Conservation (phyloP, 1,284 basidiomycete species). For the Ceratobasidium theobromae region DNA sequence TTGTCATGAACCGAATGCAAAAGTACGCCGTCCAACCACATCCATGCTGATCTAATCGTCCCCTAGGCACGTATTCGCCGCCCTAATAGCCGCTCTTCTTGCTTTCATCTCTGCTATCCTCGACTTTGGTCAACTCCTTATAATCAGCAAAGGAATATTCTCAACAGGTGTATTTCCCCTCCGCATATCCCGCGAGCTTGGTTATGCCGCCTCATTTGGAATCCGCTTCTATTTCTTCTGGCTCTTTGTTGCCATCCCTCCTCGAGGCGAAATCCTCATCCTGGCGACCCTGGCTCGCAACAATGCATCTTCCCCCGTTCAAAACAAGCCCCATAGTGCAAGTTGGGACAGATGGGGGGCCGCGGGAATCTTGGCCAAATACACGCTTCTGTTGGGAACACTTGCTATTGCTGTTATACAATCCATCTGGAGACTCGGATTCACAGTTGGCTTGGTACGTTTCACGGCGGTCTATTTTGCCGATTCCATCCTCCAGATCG, state of each 20-base stretch:
- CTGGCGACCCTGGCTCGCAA: slow-evolving; percentile 36
- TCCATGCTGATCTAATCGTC: slow-evolving; percentile 24
- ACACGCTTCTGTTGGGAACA: slow-evolving; percentile 50
- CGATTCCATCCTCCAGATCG: slow-evolving; percentile 59
- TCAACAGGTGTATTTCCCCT: slow-evolving; percentile 47
- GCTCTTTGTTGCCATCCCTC: slow-evolving; percentile 60
- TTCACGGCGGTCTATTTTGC: slow-evolving; percentile 58
- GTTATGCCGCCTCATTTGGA: slow-evolving; percentile 58
- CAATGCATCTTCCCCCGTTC: slow-evolving; percentile 35
- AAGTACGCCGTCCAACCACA: slow-evolving; percentile 49
- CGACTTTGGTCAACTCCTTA: slow-evolving; percentile 61
- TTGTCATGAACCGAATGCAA: slow-evolving; percentile 58
- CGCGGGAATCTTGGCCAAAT: slow-evolving; percentile 55
- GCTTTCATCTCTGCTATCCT: slow-evolving; percentile 64
- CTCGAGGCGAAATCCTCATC: slow-evolving; percentile 48
- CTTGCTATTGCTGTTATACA: slow-evolving; percentile 57
- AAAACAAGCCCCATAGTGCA: slow-evolving; percentile 51
- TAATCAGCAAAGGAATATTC: slow-evolving; percentile 42
- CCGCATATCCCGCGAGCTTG: slow-evolving; percentile 59
- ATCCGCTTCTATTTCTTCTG: slow-evolving; percentile 68
- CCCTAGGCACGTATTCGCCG: slow-evolving; percentile 52
- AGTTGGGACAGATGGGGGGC: slow-evolving; percentile 65
- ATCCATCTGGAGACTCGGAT: slow-evolving; percentile 61
- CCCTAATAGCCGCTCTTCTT: slow-evolving; percentile 59
- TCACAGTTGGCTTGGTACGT: slow-evolving; percentile 43